phyloP scores from a whole-genome alignment of 169 alveolate species.

The Toxoplasma gondii region DNA sequence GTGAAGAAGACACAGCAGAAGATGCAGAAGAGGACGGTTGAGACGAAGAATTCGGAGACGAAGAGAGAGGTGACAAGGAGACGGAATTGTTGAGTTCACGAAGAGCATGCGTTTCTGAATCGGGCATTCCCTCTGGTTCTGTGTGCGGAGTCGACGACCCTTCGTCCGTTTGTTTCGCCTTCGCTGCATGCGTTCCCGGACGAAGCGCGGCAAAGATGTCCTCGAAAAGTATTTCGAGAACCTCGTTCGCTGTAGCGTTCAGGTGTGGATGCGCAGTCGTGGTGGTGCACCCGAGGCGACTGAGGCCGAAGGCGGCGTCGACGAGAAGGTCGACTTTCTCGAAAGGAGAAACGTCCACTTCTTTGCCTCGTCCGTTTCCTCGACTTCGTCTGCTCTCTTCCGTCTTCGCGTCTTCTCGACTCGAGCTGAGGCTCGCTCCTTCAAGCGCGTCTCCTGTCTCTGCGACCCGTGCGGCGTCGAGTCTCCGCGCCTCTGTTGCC shows the following conservation, averaged over 20 bases:
- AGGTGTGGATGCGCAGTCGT: neutral
- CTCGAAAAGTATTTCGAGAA: neutral
- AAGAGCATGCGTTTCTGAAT: neutral
- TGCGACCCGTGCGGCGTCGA: no score
- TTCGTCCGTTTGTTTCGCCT: neutral
- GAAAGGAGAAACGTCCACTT: neutral
- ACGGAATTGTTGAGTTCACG: neutral
- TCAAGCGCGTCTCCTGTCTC: no score
- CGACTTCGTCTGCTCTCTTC: neutral
- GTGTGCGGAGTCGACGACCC: neutral
- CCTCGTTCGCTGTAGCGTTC: neutral
- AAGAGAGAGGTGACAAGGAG: neutral
- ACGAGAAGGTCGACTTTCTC: neutral
- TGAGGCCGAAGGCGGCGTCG: constrained; percentile 19
- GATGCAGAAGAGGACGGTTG: neutral
- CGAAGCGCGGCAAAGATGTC: neutral
- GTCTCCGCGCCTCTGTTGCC: no score
- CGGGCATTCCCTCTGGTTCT: neutral
- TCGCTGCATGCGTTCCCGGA: neutral
- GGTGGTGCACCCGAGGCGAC: constrained; percentile 22
- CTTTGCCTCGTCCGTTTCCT: neutral
- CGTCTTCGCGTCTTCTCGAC: neutral
- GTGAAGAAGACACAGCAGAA: neutral
- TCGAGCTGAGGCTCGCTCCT: no score
- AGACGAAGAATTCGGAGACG: neutral